These are phyloP conservation scores for Rhizopus microsporus DNA, from an alignment of 371 early-diverging fungal species.

Conservation along the genomic window DNA sequence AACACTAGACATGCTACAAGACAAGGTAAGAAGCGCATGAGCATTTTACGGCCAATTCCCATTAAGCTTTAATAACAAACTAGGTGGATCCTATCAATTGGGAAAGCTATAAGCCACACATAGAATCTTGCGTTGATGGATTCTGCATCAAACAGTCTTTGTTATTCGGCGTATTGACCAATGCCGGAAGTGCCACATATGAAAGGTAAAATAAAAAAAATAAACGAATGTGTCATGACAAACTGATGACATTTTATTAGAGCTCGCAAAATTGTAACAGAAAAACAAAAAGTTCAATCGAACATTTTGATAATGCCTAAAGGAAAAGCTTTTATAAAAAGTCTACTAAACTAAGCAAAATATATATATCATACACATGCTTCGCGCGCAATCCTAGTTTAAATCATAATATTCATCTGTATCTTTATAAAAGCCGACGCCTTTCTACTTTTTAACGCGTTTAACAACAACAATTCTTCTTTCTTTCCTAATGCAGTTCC, in stretches of 20 bases:
- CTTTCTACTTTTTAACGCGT: too few species aligned
- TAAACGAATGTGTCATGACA: not conserved
- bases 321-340: not conserved
- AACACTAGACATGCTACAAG: slow-evolving; percentile 13
- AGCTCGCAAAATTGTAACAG: slow-evolving; percentile 15
- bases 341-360: not conserved
- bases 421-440: too few species aligned
- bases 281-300: slow-evolving; percentile 32
- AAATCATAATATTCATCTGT: too few species aligned
- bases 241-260: slow-evolving; percentile 4
- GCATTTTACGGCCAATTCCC: not conserved
- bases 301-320: not conserved
- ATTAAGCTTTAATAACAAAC: slow-evolving; percentile 7
- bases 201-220: slow-evolving; percentile 37
- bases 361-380: not conserved
- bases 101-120: slow-evolving; percentile 50
- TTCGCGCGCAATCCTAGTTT: too few species aligned
- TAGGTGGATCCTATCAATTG: slow-evolving; percentile 64
- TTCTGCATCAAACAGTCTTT: slow-evolving; percentile 51
- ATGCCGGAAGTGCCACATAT: slow-evolving; percentile 39
- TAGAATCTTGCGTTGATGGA: slow-evolving; percentile 46
- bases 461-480: not conserved
- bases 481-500: not conserved
- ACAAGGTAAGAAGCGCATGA: slow-evolving; percentile 6
- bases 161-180: slow-evolving; percentile 49